Percentiles rank a stretch among this genome's conserved stretches.
Evolutionary conservation across 345 rosid genomes (phyloP).

Genomic region (Arabidopsis arenosa): DNA sequence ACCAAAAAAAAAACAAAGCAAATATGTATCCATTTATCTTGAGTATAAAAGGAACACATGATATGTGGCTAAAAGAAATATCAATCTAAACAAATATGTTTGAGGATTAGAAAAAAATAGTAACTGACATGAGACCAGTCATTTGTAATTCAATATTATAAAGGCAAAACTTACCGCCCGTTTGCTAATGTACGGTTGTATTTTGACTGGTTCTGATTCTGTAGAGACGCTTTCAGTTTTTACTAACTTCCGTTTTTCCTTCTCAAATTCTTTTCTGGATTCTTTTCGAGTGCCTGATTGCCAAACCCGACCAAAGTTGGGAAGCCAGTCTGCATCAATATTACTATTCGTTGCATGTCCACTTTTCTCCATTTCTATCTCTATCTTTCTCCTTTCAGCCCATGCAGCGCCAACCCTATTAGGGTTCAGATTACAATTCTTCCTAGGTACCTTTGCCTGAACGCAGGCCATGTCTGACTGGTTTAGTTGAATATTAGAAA

Average conservation of each 20-base stretch:
- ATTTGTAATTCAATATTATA: neutral
- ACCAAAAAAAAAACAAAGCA: no score
- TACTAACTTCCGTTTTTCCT: constrained; percentile 62
- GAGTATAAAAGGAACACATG: constrained; percentile 18
- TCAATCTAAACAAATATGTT: constrained; percentile 4
- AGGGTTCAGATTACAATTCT: constrained; percentile 70
- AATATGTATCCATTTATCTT: constrained; percentile 1
- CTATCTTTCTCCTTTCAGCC: constrained; percentile 92
- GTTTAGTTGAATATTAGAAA: constrained; percentile 43
- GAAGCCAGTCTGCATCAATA: constrained; percentile 78
- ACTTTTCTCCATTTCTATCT: constrained; percentile 84
- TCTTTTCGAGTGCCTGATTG: constrained; percentile 89
- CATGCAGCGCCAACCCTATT: constrained; percentile 95
- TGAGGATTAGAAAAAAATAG: neutral
- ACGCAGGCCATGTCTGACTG: constrained; percentile 42
- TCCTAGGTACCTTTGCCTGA: constrained; percentile 50
- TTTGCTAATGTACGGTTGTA: constrained; percentile 81
- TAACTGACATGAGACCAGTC: neutral
- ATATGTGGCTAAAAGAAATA: neutral
- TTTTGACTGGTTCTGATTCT: constrained; percentile 51
- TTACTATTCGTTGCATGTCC: constrained; percentile 60
- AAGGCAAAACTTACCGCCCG: constrained; percentile 56
- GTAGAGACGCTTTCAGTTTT: constrained; percentile 50
- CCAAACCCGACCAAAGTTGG: constrained; percentile 97
- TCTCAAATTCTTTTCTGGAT: constrained; percentile 87